Evolutionary conservation across 306 rosid species (phyloP), one percentile per base, ranked within the genome.

Genomic region (Astragalus glycyphyllos): DNA sequence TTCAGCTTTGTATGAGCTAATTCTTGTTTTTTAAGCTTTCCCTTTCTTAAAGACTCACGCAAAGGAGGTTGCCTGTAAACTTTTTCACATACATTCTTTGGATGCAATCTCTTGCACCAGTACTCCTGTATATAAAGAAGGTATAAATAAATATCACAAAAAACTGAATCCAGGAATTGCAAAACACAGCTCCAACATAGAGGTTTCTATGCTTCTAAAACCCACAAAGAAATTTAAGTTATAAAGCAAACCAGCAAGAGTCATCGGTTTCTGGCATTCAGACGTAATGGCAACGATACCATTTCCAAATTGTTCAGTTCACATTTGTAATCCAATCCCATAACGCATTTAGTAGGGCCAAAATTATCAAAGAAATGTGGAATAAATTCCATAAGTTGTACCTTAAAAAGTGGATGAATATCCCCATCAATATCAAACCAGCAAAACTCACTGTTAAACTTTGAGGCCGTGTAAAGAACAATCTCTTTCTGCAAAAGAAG

Each of bases 41-140:
- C 87, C 81, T 87, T 94, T 83, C 87, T 94, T 78, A 86, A 71
- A 64, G 98, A 89, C 60, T 89, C 92, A 0, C 96, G 98, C 69
- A 94, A 68, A 48, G 97, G 86, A 71, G 98, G 95, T 68, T 94
- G 98, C 82, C 98, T 83, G 68, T 72, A 94, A 70, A 94, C 98
- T 79, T 90, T 94, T 87, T 94, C 95, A 40, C 98, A 94, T 6
- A 94, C 98, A 81, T 89, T 81, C 82, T 90, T 94, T 35, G 98
- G 98, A 74, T 90, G 98, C 88, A 90, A 83, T 74, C 85, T 86
- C 84, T 87, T 90, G 81, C 96, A 94, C 98, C 98, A 94, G 76
- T 90, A 90, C 78, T 90, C 98, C 98, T 90, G 83, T 55, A 81
- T 23, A 81, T 58, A 71, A 61, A 11, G 20, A 63, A 55, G 63